phyloP scores from a whole-genome alignment of 768 basidiomycete genomes.

The Hebeloma cylindrosporum region DNA sequence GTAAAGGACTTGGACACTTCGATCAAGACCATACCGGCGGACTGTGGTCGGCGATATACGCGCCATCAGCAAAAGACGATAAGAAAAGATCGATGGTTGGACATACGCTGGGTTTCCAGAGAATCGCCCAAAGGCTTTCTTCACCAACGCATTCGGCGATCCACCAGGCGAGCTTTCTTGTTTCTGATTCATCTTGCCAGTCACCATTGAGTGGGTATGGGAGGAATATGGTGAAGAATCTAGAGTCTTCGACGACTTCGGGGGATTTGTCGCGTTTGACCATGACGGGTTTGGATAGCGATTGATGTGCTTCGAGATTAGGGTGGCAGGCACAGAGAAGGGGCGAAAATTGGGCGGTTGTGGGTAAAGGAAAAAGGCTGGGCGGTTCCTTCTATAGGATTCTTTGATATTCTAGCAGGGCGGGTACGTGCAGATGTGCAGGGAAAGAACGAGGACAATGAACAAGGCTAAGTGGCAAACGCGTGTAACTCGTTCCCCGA shows the following conservation, averaged over 20 bases:
- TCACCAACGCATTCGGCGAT: constrained; percentile 43
- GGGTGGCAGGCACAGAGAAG: constrained; percentile 1
- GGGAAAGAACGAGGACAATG: no score
- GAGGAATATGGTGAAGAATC: constrained; percentile 46
- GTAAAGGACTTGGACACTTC: constrained; percentile 43
- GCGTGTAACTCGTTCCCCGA: no score
- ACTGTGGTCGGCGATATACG: constrained; percentile 25
- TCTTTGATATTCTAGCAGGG: no score
- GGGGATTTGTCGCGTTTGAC: constrained; percentile 42
- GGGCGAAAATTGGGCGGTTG: not conserved
- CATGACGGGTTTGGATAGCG: constrained; percentile 24
- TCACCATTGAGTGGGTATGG: constrained; percentile 52
- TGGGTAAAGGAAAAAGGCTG: no score
- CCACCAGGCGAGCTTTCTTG: constrained; percentile 48
- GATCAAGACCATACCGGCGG: constrained; percentile 48
- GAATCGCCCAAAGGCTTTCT: constrained; percentile 40
- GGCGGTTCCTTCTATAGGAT: no score
- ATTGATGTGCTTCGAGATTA: not conserved
- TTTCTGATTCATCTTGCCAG: constrained; percentile 39
- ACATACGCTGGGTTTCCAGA: constrained; percentile 48
- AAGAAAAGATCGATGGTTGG: not conserved
- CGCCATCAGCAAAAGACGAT: not conserved
- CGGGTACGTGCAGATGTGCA: no score
- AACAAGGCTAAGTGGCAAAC: no score
- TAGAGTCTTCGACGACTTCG: constrained; percentile 43